Base-by-base conservation (phyloP, 2,329 filamentous ascomycete species). In the Botrytis porri region DNA sequence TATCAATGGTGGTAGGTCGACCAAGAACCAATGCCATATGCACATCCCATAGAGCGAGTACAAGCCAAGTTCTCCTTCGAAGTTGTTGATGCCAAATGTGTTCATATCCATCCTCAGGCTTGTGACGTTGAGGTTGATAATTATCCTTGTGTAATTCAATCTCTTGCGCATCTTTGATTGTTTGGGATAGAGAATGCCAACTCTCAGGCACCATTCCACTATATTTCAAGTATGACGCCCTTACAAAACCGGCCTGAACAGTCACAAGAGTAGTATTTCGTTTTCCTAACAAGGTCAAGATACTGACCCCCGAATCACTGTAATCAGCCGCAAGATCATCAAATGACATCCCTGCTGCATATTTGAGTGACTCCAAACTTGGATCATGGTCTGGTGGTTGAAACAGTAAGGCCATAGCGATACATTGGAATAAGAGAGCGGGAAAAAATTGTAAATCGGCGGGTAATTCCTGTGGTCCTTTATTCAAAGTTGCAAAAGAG, bases 141-240 rank as follows among this genome's bases (percentile, higher is more conserved):
- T 82, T 83, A 75, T 88, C 85, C 20, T 85, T 84, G 75, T 91
- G 81, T 77, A 91, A 82, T 20, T 88, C 89, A 59, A 90, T 85
- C 76, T 90, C 88, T 78, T 90, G 88, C 0, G 88, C 89, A 78
- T 90, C 88, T 59, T 87, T 83, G 72, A 90, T 89, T 0, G 87
- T 85, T 35, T 84, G 83, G 1, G 87, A 86, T 43, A 90, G 76
- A 6, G 77, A 78, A 74, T 82, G 81, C 81, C 81, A 82, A 64
- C 78, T 84, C 76, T 90, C 89, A 0, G 87, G 87, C 22, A 90
- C 86, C 77, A 87, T 84, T 18, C 86, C 88, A 14, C 84, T 85
- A 76, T 87, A 89, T 79, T 90, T 90, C 59, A 89, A 81, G 74
- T 88, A 89, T 1, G 84, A 82, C 2, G 86, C 86, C 45, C 88